phyloP scores from a whole-genome alignment of 148 eudicot genomes.

The Arctostaphylos glauca region DNA sequence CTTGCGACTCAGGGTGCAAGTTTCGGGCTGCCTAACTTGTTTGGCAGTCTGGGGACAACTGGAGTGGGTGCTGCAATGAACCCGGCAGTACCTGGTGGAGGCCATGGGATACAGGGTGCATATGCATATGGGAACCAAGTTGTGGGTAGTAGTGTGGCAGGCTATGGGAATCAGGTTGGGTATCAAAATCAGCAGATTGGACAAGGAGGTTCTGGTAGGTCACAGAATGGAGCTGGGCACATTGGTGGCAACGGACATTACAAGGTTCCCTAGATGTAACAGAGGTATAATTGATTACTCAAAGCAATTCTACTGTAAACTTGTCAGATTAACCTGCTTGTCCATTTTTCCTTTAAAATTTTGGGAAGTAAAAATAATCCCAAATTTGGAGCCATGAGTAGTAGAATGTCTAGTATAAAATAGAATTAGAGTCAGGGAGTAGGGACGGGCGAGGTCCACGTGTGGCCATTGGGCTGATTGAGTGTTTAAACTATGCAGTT shows the following conservation, averaged over 20 bases:
- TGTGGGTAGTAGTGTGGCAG: slow-evolving; percentile 1
- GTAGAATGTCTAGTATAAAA: not conserved
- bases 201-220: not conserved
- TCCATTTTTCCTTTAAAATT: not conserved
- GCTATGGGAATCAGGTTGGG: slow-evolving; percentile 14
- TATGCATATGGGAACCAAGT: slow-evolving; percentile 7
- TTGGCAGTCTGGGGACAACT: slow-evolving; percentile 1
- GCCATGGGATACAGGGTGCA: not conserved
- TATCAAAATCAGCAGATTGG: slow-evolving; percentile 16
- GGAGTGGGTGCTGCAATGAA: not conserved
- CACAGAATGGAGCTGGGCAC: slow-evolving; percentile 10
- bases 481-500: not conserved
- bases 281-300: not conserved
- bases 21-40: not conserved
- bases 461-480: not conserved
- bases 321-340: not conserved
- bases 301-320: not conserved
- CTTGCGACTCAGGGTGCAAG: not conserved
- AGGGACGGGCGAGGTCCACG: not conserved
- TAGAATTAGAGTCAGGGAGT: not conserved
- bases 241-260: slow-evolving; percentile 7
- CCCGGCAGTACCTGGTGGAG: not conserved
- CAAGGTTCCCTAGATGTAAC: not conserved
- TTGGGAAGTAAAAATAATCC: not conserved
- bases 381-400: not conserved